Percentiles rank a stretch among this genome's conserved stretches.
phyloP scores from a whole-genome alignment of 352 stramenopile genomes.

The Phytopythium mirpurense region DNA sequence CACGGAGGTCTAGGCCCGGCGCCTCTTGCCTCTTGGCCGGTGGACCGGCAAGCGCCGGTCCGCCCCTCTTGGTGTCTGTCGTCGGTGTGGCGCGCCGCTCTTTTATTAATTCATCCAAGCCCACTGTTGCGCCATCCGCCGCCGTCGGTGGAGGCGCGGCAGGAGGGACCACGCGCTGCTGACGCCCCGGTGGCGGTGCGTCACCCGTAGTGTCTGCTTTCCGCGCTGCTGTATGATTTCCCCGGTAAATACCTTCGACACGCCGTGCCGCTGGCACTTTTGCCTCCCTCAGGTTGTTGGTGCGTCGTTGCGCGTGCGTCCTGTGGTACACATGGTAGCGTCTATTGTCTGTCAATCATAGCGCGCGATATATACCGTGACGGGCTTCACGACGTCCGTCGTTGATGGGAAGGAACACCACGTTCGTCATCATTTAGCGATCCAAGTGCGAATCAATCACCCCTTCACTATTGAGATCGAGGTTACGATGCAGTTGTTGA shows the following conservation, averaged over 20 bases:
- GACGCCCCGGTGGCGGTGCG: not conserved
- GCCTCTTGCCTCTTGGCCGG: not conserved
- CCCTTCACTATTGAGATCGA: too few relatives aligned
- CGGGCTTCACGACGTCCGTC: too few relatives aligned
- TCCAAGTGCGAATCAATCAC: too few relatives aligned
- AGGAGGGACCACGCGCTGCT: not conserved
- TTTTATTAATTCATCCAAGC: slow-evolving; percentile 8
- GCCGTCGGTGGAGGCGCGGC: not conserved
- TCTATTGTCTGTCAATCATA: too few relatives aligned
- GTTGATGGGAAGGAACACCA: too few relatives aligned
- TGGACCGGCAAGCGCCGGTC: not conserved
- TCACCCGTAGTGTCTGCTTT: not conserved
- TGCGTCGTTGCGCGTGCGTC: not conserved
- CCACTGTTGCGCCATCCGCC: not conserved
- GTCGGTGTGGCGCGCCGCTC: not conserved
- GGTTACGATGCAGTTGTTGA: too few relatives aligned
- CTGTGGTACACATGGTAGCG: too few relatives aligned
- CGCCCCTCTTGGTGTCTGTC: not conserved
- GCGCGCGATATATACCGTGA: too few relatives aligned
- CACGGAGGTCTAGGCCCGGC: slow-evolving; percentile 41
- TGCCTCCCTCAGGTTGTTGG: not conserved
- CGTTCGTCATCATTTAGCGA: too few relatives aligned
- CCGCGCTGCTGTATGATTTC: not conserved
- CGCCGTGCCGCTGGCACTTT: not conserved
- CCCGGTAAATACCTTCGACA: not conserved